These are phyloP conservation scores for Alternaria panax DNA, from an alignment of 2,329 filamentous ascomycete genomes.

Conservation along the genomic window DNA sequence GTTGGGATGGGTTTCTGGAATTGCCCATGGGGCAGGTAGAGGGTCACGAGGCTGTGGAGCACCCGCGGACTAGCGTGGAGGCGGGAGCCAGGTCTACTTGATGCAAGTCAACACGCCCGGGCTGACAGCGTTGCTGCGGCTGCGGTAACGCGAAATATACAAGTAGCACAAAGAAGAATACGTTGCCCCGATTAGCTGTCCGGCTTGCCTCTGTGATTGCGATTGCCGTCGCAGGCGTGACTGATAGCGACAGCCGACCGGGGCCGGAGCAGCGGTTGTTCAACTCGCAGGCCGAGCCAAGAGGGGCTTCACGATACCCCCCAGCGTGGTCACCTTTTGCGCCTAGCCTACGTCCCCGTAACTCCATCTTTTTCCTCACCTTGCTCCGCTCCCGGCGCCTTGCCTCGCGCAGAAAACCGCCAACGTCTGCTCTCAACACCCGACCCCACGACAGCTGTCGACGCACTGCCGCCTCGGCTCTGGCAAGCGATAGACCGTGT, in stretches of 20 bases:
- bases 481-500: conserved; percentile 6
- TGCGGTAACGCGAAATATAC: conserved; percentile 3
- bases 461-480: conserved; percentile 11
- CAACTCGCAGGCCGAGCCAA: conserved; percentile 6
- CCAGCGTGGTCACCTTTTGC: conserved; percentile 9
- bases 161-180: background rate
- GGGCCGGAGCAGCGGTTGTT: background rate
- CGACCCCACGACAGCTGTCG: conserved; percentile 12
- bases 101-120: conserved; percentile 43
- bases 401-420: background rate
- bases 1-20: conserved; percentile 16
- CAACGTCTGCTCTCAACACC: background rate
- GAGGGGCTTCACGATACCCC: conserved; percentile 13
- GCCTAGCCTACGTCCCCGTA: conserved; percentile 14
- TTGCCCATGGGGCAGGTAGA: conserved; percentile 16
- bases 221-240: background rate
- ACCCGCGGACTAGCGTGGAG: conserved; percentile 29
- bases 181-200: background rate
- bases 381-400: background rate
- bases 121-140: conserved; percentile 28
- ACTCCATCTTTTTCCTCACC: conserved; percentile 4
- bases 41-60: conserved; percentile 27
- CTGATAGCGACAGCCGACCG: background rate
- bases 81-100: conserved; percentile 8
- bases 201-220: background rate